phyloP scores from a whole-genome alignment of 2,329 filamentous ascomycete species.

The Davidsoniella virescens region DNA sequence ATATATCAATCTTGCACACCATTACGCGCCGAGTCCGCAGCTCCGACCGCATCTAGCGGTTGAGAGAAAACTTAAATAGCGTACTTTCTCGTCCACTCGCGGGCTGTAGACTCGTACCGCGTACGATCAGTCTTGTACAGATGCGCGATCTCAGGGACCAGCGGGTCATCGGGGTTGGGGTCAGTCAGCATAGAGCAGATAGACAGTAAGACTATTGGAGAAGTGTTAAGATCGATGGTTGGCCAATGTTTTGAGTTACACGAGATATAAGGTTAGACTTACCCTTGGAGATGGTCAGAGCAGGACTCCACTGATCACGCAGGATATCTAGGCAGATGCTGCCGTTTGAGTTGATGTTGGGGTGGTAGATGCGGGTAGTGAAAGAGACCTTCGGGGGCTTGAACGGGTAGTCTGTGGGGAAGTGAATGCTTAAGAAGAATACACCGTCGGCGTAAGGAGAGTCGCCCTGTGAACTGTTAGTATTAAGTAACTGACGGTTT shows the following conservation, averaged over 20 bases:
- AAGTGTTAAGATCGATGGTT: slow-evolving; percentile 6
- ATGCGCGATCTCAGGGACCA: slow-evolving; percentile 97
- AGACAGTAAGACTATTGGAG: slow-evolving; percentile 64
- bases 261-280: slow-evolving; percentile 17
- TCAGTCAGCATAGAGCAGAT: slow-evolving; percentile 99
- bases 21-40: slow-evolving; percentile 5
- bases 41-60: slow-evolving; percentile 8
- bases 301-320: slow-evolving; percentile 97
- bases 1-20: slow-evolving; percentile 7
- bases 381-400: slow-evolving; percentile 99
- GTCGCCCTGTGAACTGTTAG: slow-evolving; percentile 46
- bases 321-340: slow-evolving; percentile 98
- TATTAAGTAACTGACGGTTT: background rate
- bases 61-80: slow-evolving; percentile 50
- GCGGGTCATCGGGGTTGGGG: slow-evolving; percentile 95
- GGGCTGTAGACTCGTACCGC: slow-evolving; percentile 87
- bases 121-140: slow-evolving; percentile 98
- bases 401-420: slow-evolving; percentile 99
- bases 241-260: too few species aligned
- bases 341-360: slow-evolving; percentile 93
- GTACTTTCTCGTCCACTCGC: slow-evolving; percentile 99
- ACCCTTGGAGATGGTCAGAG: slow-evolving; percentile 98
- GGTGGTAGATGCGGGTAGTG: slow-evolving; percentile 98
- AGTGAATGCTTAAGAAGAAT: slow-evolving; percentile 97
- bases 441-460: slow-evolving; percentile 96